Base-by-base conservation (phyloP, 2,329 filamentous ascomycete species). In the Didymella arachidicola region DNA sequence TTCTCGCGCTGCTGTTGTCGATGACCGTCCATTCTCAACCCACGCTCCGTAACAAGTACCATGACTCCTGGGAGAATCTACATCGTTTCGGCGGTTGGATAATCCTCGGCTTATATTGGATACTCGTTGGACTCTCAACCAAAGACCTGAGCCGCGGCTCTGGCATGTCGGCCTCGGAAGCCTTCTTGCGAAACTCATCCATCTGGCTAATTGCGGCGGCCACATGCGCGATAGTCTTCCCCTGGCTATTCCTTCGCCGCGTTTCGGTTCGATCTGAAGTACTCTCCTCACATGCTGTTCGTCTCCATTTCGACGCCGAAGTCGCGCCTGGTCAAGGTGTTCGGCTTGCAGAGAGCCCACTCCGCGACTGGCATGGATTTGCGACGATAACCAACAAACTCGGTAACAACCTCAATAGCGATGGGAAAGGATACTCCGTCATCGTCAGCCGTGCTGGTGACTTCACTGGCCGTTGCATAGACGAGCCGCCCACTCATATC, bases 191-290 rank as follows among this genome's bases (percentile, higher is more conserved):
- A 18, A 70, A 69, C 10, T 67, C 72, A 2, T 63, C 67, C 1
- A 84, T 94, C 71, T 95, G 90, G 89, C 84, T 92, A 64, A 80
- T 95, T n/a, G 69, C 86, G 25, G 74, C 86, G 38, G 87, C 87
- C 44, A 91, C 90, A 1, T 71, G 83, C 44, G 86, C 88, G 63
- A 85, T 94, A 66, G 81, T 89, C 43, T 87, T 90, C 53, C 90
- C 92, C 0, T 96, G 92, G 91, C 71, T 90, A 1, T 83, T 86
- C 62, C 85, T 95, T 18, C 86, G 89, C 54, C 88, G 86, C 64
- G 86, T 92, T 27, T 76, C 81, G 10, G 88, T 94, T 52, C 79
- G 84, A 22, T 82, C 89, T 11, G 89, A 93, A 73, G 80, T 84
- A 4, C 85, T 95, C 12, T 95, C 91, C 0, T 75, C 83, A 38